Evolutionary conservation across 176 grass and related monocot species (phyloP), one percentile per base, ranked within the genome.

Genomic region (Sorghum bicolor): DNA sequence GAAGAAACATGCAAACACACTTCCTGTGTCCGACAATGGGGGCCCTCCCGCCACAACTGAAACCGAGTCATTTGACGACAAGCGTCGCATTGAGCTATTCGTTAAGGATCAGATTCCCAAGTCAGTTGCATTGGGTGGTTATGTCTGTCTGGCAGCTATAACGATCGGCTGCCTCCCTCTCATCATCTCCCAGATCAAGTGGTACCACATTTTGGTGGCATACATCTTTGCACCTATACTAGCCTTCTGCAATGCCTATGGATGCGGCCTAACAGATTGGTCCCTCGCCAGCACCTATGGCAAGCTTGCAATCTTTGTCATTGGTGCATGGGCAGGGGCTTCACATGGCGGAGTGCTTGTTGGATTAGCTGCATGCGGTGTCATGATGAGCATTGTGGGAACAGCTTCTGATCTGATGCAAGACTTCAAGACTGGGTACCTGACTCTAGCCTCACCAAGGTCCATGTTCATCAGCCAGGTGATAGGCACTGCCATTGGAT

Each of bases 251-350:
- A 72, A 72, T 72, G 69, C 69, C n/a, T 72, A 72, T 44, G 69
- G 69, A 72, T 3, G 22, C 3, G 94, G 94, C 22, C 92, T 97
- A 38, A 97, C 92, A 0, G 94, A 97, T 37, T 97, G 94, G 94
- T 94, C 92, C 22, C 85, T 97, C 38, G 89, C 90, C 0, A 94
- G 85, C 6, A 88, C 87, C 58, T 94, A 94, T 13, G 94, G 94
- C 58, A 97, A 97, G 83, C 92, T 97, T 30, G 88, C 92, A 4
- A 97, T 97, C 38, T 97, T 97, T 55, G 28, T 47, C 88, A 12
- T 90, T 94, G 92, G 94, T 20, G 87, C 92, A 17, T 97, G 94
- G 92, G 90, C 86, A 14, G 94, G 94, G 25, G 25, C 1, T 65
- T 79, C 7, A 58, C 13, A 89, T n/a, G 88, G 92, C 1, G 92